phyloP scores from a whole-genome alignment of 805 yeast genomes.

The Metschnikowia continentalis region DNA sequence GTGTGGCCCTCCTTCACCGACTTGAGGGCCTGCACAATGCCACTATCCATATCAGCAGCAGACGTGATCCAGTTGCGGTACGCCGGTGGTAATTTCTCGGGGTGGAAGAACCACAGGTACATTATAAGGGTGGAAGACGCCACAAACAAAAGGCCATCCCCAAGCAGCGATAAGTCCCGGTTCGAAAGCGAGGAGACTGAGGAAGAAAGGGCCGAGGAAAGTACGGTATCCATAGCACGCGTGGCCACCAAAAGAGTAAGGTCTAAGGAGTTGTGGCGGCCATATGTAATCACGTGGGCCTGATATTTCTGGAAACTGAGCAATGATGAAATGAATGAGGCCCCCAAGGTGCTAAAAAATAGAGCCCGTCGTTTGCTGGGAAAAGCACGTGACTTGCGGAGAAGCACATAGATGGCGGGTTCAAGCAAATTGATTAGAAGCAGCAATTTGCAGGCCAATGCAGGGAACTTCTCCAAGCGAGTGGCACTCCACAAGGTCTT shows the following conservation, averaged over 20 bases:
- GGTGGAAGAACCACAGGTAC: slow-evolving; percentile 38
- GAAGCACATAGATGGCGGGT: slow-evolving; percentile 19
- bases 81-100: slow-evolving; percentile 39
- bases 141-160: slow-evolving; percentile 30
- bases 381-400: slow-evolving; percentile 8
- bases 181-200: slow-evolving; percentile 2
- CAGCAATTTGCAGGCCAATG: slow-evolving; percentile 29
- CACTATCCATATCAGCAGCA: slow-evolving; percentile 46
- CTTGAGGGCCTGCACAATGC: slow-evolving; percentile 30
- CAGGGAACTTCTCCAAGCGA: slow-evolving; percentile 32
- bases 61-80: slow-evolving; percentile 46
- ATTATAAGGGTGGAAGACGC: slow-evolving; percentile 30
- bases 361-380: slow-evolving; percentile 3
- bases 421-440: slow-evolving; percentile 28
- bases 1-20: slow-evolving; percentile 27
- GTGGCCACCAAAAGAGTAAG: slow-evolving; percentile 33
- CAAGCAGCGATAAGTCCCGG: slow-evolving; percentile 7
- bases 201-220: slow-evolving; percentile 4
- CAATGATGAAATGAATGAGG: slow-evolving; percentile 27
- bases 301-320: slow-evolving; percentile 32
- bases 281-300: slow-evolving; percentile 24
- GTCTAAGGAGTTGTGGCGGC: slow-evolving; percentile 32
- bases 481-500: slow-evolving; percentile 23
- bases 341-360: slow-evolving; percentile 23
- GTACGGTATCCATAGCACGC: slow-evolving; percentile 32